Base-by-base conservation (phyloP, 352 stramenopile genomes). In the Globisporangium takayamanum region DNA sequence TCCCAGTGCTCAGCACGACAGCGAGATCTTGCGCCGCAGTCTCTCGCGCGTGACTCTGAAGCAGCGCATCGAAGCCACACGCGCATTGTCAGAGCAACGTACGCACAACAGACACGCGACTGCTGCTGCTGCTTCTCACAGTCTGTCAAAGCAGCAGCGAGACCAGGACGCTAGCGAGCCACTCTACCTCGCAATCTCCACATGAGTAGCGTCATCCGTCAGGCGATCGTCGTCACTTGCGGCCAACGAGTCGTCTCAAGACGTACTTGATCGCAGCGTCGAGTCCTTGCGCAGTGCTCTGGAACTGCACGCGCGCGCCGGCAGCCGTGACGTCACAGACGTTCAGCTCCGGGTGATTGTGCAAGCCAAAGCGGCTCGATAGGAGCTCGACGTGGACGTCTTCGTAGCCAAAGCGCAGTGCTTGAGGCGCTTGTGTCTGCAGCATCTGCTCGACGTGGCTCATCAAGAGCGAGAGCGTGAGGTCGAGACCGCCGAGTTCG, bases 121-220 rank as follows among this genome's bases (percentile, higher is more conserved):
- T 22, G 22, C 22, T 22, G 41, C 8, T 26, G 22, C 2, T 37
- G 7, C 5, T 7, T 12, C 41, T 18, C 12, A 16, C 16, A 49
- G 16, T 16, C 18, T 36, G 12, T 56, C 48, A 11, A 48, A 10
- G 26, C 20, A 45, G 26, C 62, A 62, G 52, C 30, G 50, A 56
- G 46, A 57, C 62, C 41, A 66, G 65, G 46, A 57, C 68, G 33
- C 46, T 54, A 10, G 33, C 47, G 41, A 51, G 37, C 64, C 57
- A 6, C 61, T 87, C 61, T 80, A 88, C 56, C 61, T 88, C 44
- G 70, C 76, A 16, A 87, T 90, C 53, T 85, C 76, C 50, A 88
- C 74, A 16, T 90, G 60, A 84, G 22, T 22, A 22, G 22, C 22
- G 0, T 22, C 22, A 22, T 22, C 22, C 22, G 0, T 22, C 22